phyloP scores from a whole-genome alignment of 495 filamentous ascomycete genomes.

The Sphaerosporella brunnea region DNA sequence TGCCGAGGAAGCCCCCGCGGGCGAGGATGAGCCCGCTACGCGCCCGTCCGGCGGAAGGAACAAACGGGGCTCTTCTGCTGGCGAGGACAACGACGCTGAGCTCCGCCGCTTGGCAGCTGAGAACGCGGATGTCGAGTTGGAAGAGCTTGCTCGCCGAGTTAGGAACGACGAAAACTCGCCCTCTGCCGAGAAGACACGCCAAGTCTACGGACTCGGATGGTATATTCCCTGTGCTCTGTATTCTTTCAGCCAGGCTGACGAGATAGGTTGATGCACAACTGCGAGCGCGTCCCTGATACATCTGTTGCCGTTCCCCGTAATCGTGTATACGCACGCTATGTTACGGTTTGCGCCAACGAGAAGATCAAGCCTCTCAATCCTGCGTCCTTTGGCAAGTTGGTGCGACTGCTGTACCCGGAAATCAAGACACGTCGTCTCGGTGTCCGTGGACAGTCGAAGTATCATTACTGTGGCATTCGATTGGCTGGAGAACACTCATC shows the following conservation, averaged over 20 bases:
- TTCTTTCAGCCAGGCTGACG: constrained; percentile 13
- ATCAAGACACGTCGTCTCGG: constrained; percentile 82
- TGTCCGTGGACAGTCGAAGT: constrained; percentile 92
- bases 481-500: constrained; percentile 26
- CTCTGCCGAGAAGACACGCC: constrained; percentile 82
- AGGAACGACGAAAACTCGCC: constrained; percentile 49
- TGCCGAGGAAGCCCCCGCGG: constrained; percentile 18
- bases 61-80: constrained; percentile 17
- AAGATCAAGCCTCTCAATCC: constrained; percentile 86
- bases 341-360: constrained; percentile 73
- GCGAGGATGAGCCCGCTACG: constrained; percentile 36
- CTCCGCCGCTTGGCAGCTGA: constrained; percentile 64
- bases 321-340: constrained; percentile 86
- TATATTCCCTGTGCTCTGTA: constrained; percentile 29
- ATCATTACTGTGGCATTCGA: constrained; percentile 52
- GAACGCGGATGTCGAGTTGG: constrained; percentile 55
- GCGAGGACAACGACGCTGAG: constrained; percentile 48
- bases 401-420: constrained; percentile 85
- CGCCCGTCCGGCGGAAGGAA: constrained; percentile 13
- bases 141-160: constrained; percentile 71
- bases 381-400: constrained; percentile 92
- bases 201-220: constrained; percentile 97
- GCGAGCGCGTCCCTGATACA: constrained; percentile 48
- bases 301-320: constrained; percentile 58
- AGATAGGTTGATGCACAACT: constrained; percentile 63